Conservation (phyloP, 1,284 basidiomycete genomes). For the Singerocomus rubriflavus region DNA sequence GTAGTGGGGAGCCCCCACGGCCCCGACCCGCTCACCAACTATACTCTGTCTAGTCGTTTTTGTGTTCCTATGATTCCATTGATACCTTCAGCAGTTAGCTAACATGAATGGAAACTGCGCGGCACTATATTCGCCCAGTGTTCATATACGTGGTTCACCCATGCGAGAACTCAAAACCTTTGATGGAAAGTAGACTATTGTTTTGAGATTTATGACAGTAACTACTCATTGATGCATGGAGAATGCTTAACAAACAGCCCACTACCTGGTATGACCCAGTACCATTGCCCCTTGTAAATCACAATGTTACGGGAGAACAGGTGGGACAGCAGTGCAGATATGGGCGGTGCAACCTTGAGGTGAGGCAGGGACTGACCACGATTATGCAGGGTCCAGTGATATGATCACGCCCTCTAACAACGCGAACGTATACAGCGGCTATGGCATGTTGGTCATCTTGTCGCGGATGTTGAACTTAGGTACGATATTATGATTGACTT, state of each 20-base stretch:
- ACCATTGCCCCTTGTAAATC: not conserved
- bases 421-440: conserved; percentile 6
- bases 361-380: conserved; percentile 8
- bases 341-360: conserved; percentile 2
- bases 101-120: not conserved
- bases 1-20: not conserved
- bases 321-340: not conserved
- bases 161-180: too few relatives aligned
- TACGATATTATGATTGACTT: conserved; percentile 5
- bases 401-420: conserved; percentile 23
- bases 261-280: conserved; percentile 7
- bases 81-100: not conserved
- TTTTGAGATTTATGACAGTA: not conserved
- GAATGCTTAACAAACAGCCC: not conserved
- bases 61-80: not conserved
- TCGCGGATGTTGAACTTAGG: conserved; percentile 8
- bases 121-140: not conserved
- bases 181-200: not conserved
- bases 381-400: conserved; percentile 20
- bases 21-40: not conserved
- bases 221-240: not conserved
- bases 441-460: conserved; percentile 10
- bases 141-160: not conserved
- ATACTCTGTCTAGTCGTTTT: not conserved
- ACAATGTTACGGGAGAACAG: conserved; percentile 1